Evolutionary conservation across 1,139 yeast species (phyloP), one percentile per base, ranked within the genome.

Genomic region (Debaryomyces nepalensis): DNA sequence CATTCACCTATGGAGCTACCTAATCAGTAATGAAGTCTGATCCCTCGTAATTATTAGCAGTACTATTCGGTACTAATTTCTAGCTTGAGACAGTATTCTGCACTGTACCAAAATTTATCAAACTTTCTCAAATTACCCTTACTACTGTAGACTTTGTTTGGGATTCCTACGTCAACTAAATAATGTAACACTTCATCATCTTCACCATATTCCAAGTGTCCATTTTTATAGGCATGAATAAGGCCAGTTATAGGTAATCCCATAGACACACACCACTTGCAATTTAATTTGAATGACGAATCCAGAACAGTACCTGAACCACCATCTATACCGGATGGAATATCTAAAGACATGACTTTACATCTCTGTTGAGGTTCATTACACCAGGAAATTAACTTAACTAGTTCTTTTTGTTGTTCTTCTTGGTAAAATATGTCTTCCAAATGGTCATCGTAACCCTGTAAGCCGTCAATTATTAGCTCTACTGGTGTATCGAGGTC

Each of bases 261-360:
- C 60, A 85, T 68, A 26, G 91, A 84, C 8, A 85, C 75, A 40
- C 88, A 75, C 73, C 81, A 79, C 44, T 67, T 69, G 51, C 81
- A 65, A 26, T 57, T 57, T 18, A 71, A 53, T 26, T 56, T 57
- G 37, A 73, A 50, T 14, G 59, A 49, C 3, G 56, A 51, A 30
- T 64, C 65, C 46, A 59, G 59, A 2, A 66, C 57, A 4, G 82
- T 74, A 6, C 96, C 97, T 0, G 95, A 82, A 4, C 95, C 88
- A 6, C 95, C 85, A 56, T 89, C 96, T 32, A 87, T 71, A 5
- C 97, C 97, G 0, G 91, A 78, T 2, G 96, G 95, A 24, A 87
- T 79, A 55, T 89, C 96, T 20, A 90, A 61, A 0, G 96, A 85
- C 69, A 87, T 67, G 10, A 83, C 66, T 37, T 79, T 76, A 6